Evolutionary conservation across 2,329 filamentous ascomycete genomes (phyloP), one percentile per base, ranked within the genome.

Genomic region (Dryadomyces quercivorus): DNA sequence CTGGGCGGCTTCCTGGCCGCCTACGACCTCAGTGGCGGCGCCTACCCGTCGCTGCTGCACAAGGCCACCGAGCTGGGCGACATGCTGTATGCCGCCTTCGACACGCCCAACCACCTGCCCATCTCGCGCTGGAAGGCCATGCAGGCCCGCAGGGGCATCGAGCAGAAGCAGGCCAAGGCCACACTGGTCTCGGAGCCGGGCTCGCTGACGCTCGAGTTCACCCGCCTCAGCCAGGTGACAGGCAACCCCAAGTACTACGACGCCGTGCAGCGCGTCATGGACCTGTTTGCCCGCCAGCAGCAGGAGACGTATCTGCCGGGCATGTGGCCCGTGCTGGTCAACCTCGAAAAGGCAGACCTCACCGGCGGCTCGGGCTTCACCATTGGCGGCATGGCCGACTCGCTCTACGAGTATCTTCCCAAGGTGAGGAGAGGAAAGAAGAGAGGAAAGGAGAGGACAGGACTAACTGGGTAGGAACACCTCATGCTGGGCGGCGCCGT

Each of bases 181-280:
- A 71, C 74, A 60, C 67, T 70, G 2, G 67, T 68, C 8, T 75
- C 75, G 31, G 72, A 71, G n/a, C 68, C 69, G 16, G 86, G 85
- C 36, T 86, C 84, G 10, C 72, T 91, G 55, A 81, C 80, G 9
- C 67, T 92, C 56, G 86, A 91, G 63, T 88, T 91, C 63, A 88
- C 84, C 2, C 74, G 86, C 6, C 72, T 92, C 48, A 81, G 82
- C 20, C 86, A 91, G 67, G 70, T 91, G 56, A 88, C 86, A 0
- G 80, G 80, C 51, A 75, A 89, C 57, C 69, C 78, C 54, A 88
- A 85, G 64, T 91, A 86, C 68, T 90, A 85, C 66, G 85, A 88
- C 67, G 85, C 84, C 5, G 78, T 88, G 53, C 83, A 85, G 58
- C 77, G 84, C n/a, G 77, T 92, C 57, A 89, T 86, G 59, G 74